Evolutionary conservation across 495 filamentous ascomycete species (phyloP).

Genomic region (Penicillium fimorum): DNA sequence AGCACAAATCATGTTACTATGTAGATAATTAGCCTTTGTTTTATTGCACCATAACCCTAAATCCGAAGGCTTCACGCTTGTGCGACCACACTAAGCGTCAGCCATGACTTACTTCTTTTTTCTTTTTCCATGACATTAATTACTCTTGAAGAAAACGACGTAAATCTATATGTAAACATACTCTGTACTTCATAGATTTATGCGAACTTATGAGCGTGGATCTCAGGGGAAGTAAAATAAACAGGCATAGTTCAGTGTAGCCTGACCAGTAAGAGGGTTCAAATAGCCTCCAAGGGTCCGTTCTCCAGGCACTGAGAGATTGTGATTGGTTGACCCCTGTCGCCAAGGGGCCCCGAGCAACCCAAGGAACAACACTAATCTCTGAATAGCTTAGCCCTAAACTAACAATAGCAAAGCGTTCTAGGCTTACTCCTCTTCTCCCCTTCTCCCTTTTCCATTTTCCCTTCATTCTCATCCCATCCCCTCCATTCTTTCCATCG

Average conservation of each 20-base stretch:
- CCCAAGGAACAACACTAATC: conserved; percentile 9
- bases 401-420: conserved; percentile 14
- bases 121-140: too few species aligned
- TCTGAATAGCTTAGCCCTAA: conserved; percentile 1
- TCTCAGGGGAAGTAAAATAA: conserved; percentile 8
- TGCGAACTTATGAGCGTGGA: background rate
- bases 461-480: conserved; percentile 47
- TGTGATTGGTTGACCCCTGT: conserved; percentile 1
- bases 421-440: conserved; percentile 21
- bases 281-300: conserved; percentile 1
- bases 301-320: background rate
- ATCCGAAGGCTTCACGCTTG: background rate
- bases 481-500: conserved; percentile 40
- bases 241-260: conserved; percentile 9
- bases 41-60: background rate
- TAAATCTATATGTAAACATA: background rate
- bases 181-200: background rate
- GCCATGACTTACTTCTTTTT: background rate
- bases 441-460: conserved; percentile 43
- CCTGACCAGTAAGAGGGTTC: background rate
- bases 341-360: conserved; percentile 1
- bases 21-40: background rate
- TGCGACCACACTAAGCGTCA: background rate
- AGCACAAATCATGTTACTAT: background rate
- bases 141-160: background rate